Base-by-base conservation (phyloP, 2,329 filamentous ascomycete genomes). In the Sporothrix inflata region DNA sequence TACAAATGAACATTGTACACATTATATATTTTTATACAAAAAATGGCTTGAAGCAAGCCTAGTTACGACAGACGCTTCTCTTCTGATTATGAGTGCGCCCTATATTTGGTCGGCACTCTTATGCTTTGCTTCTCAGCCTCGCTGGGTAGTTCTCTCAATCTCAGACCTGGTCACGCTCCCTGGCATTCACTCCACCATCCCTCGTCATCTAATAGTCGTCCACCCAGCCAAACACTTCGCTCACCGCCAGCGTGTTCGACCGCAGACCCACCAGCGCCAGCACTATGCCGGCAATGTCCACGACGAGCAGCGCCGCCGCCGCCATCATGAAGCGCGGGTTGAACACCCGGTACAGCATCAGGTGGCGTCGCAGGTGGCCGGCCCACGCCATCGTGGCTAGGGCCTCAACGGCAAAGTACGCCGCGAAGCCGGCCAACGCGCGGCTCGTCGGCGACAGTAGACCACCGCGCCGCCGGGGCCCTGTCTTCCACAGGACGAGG, bases 341-440 rank as follows among this genome's bases (percentile, higher is more conserved):
- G 79, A 99, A 99, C 57, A 99, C 94, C 55, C 96, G 88, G 82
- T 96, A 99, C 40, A 99, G 87, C 96, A 99, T 99, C 75, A 99
- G 86, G 84, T 99, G 96, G 69, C 96, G 87, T 70, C 96, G 87
- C 78, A 99, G 83, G 83, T 94, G 91, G 1, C 93, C 94, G 0
- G 95, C 93, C 91, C 95, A 98, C 80, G 92, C 89, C 77, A 96
- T 97, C 4, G 94, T 97, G 0, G 94, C 93, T 27, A 97, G 82
- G 38, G 91, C 91, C 79, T 98, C 88, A 9, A 92, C 91, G 5
- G 93, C 93, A 79, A 94, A 96, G 79, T 95, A 97, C 0, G 92
- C 84, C 6, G 95, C 82, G 78, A 97, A 94, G 34, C 91, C 91
- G 19, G 88, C 91, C 70, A 94, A 84, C 0, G 90, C 90, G 72